A percentile compares a stretch with the other conserved stretches of the same genome.
These are phyloP conservation scores for Coemansia sp. DNA, from an alignment of 192 early-diverging fungal species.

Conservation along the genomic window DNA sequence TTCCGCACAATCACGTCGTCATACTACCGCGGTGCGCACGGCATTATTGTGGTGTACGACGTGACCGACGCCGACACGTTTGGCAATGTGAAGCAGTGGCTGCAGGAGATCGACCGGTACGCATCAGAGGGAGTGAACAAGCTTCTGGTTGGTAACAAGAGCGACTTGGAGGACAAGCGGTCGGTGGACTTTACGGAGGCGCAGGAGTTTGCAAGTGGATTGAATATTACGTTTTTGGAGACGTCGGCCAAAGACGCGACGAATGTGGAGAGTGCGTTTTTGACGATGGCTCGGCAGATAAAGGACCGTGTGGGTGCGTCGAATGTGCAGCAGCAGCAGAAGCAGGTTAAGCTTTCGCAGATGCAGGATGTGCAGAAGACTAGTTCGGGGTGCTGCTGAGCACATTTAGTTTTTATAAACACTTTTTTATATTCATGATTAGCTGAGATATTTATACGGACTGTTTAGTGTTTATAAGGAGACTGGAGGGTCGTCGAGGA, in stretches of 20 bases:
- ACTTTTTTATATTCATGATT: constrained; percentile 9
- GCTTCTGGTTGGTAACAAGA: constrained; percentile 98
- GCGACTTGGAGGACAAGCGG: constrained; percentile 91
- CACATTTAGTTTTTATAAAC: neutral
- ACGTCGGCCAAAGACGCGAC: constrained; percentile 96
- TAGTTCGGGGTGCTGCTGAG: constrained; percentile 48
- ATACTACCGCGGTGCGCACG: constrained; percentile 98
- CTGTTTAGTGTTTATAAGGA: neutral
- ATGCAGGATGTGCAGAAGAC: constrained; percentile 46
- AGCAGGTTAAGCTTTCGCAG: constrained; percentile 50
- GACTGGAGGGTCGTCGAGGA: constrained; percentile 13
- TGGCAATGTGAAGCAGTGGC: constrained; percentile 96
- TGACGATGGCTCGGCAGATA: constrained; percentile 99
- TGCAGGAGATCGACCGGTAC: constrained; percentile 98
- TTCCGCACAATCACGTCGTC: constrained; percentile 98
- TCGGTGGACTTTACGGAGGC: constrained; percentile 72
- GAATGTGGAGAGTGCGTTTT: constrained; percentile 98
- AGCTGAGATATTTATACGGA: neutral
- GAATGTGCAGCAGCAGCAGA: constrained; percentile 48
- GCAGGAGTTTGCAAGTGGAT: constrained; percentile 87
- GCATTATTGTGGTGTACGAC: constrained; percentile 99
- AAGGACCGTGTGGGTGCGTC: constrained; percentile 78
- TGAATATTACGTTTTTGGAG: constrained; percentile 93
- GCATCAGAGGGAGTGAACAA: constrained; percentile 98
- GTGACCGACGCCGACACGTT: constrained; percentile 96